These are phyloP conservation scores for Rhodotorula glutinis DNA, from an alignment of 1,284 basidiomycete species.

Conservation along the genomic window DNA sequence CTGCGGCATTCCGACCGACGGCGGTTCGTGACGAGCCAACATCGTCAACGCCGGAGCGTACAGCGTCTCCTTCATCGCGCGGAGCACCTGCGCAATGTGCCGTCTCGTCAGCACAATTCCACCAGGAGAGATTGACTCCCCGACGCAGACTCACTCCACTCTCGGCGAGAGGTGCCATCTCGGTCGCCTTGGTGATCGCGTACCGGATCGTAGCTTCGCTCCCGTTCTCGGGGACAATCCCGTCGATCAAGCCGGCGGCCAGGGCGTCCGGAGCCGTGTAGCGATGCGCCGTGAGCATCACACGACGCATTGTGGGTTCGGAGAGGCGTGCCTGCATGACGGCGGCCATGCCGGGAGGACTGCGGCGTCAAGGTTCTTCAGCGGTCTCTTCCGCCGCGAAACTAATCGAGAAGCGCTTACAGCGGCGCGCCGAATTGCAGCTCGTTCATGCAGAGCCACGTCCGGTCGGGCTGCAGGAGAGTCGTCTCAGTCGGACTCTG, in stretches of 20 bases:
- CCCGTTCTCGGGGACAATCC: slow-evolving; percentile 17
- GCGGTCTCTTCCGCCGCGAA: not conserved
- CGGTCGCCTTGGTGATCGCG: slow-evolving; percentile 20
- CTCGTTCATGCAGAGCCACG: slow-evolving; percentile 41
- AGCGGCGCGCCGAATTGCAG: slow-evolving; percentile 19
- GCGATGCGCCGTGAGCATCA: slow-evolving; percentile 32
- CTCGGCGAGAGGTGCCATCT: slow-evolving; percentile 11
- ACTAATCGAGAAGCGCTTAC: slow-evolving; percentile 10
- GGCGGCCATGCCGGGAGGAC: slow-evolving; percentile 32
- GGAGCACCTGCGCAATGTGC: slow-evolving; percentile 13
- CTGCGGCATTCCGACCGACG: not conserved
- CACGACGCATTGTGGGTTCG: slow-evolving; percentile 10
- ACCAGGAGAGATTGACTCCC: no score
- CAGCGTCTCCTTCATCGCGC: slow-evolving; percentile 24
- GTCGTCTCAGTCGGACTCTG: no score
- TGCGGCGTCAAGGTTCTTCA: not conserved
- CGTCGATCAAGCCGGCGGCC: slow-evolving; percentile 29
- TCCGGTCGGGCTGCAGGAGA: slow-evolving; percentile 29
- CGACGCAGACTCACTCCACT: slow-evolving; percentile 11
- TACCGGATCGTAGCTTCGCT: slow-evolving; percentile 21
- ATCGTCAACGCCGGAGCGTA: slow-evolving; percentile 13
- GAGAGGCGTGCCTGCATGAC: slow-evolving; percentile 27
- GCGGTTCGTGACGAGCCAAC: slow-evolving; percentile 17
- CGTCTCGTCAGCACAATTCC: no score
- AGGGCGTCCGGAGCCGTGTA: slow-evolving; percentile 31